phyloP scores from a whole-genome alignment of 441 rosid genomes.

The Gossypium davidsonii region DNA sequence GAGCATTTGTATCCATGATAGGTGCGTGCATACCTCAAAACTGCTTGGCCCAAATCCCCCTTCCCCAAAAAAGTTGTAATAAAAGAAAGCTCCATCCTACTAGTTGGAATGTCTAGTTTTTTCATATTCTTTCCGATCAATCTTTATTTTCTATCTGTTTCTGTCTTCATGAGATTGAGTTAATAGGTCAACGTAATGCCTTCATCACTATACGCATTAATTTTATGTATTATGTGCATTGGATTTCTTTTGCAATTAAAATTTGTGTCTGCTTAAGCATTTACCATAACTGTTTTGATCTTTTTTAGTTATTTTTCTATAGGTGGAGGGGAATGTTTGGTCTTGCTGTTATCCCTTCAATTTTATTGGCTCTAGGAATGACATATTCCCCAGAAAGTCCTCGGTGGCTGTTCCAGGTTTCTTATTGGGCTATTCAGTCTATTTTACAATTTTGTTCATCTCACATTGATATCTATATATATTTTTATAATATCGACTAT shows the following conservation, averaged over 20 bases:
- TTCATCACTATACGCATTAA: background rate
- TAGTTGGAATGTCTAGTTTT: background rate
- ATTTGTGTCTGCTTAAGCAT: constrained; percentile 7
- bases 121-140: background rate
- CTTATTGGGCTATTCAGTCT: constrained; percentile 3
- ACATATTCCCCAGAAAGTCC: constrained; percentile 95
- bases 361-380: constrained; percentile 85
- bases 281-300: background rate
- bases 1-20: background rate
- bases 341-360: constrained; percentile 71
- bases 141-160: background rate
- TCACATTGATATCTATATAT: background rate
- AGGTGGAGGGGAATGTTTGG: constrained; percentile 99
- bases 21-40: background rate
- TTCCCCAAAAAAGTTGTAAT: background rate
- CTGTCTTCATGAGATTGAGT: background rate
- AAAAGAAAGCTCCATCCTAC: background rate
- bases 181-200: background rate
- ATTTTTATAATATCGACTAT: background rate
- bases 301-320: constrained; percentile 16
- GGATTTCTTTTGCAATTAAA: constrained; percentile 1
- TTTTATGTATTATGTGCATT: constrained; percentile 1
- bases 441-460: background rate
- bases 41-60: background rate
- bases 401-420: constrained; percentile 96